Conservation (phyloP, 306 rosid species). For the Lathyrus aphaca region DNA sequence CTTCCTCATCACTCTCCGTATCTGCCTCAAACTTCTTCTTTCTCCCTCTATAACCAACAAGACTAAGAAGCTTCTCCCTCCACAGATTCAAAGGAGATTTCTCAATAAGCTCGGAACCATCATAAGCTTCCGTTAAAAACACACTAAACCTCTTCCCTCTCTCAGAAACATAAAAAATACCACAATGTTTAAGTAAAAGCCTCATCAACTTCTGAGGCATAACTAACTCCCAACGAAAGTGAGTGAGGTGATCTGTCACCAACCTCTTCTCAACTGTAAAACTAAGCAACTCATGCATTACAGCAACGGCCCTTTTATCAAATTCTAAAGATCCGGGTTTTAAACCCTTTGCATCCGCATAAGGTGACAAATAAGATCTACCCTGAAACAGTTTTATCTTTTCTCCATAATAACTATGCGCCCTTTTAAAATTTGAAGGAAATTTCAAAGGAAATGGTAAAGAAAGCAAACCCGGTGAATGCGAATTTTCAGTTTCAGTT, state of each 20-base stretch:
- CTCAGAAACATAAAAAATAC: slow-evolving; percentile 90
- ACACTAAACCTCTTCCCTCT: slow-evolving; percentile 89
- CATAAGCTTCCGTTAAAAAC: slow-evolving; percentile 77
- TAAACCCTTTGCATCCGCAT: slow-evolving; percentile 74
- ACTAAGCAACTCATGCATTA: slow-evolving; percentile 86
- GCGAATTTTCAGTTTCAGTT: slow-evolving; percentile 12
- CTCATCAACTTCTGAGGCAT: slow-evolving; percentile 97
- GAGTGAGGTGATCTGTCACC: slow-evolving; percentile 90
- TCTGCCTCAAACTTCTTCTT: slow-evolving; percentile 60
- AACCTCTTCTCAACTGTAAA: slow-evolving; percentile 84
- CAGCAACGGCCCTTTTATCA: slow-evolving; percentile 87
- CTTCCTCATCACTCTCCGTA: slow-evolving; percentile 57
- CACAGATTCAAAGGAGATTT: slow-evolving; percentile 75
- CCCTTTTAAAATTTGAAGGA: slow-evolving; percentile 68
- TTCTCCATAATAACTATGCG: slow-evolving; percentile 52
- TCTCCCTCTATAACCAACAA: slow-evolving; percentile 61
- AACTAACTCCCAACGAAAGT: slow-evolving; percentile 75
- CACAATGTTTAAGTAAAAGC: slow-evolving; percentile 79
- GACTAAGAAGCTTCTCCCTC: slow-evolving; percentile 70
- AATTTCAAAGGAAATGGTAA: slow-evolving; percentile 73
- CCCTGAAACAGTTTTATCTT: slow-evolving; percentile 72
- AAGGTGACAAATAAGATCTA: slow-evolving; percentile 78
- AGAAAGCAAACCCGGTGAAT: slow-evolving; percentile 43
- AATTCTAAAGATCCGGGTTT: slow-evolving; percentile 74
- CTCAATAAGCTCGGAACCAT: slow-evolving; percentile 71